phyloP scores from a whole-genome alignment of 805 yeast genomes.

The Kodamaea fukazawae region DNA sequence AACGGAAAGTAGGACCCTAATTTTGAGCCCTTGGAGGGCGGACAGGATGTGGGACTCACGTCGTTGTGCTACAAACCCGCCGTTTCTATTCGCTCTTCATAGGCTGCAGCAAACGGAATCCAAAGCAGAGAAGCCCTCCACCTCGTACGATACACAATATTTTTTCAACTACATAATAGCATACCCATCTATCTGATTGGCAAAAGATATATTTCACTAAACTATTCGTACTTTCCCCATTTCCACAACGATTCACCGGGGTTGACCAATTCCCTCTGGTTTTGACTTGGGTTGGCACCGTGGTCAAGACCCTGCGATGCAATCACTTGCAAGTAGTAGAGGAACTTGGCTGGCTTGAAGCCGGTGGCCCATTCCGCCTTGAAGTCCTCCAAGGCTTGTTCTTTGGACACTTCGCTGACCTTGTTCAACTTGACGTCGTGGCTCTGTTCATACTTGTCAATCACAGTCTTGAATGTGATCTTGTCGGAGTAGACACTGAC shows the following conservation, averaged over 20 bases:
- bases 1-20: too few relatives aligned
- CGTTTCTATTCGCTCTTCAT: too few relatives aligned
- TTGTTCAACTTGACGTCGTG: slow-evolving; percentile 27
- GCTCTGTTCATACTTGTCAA: slow-evolving; percentile 38
- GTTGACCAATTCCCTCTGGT: slow-evolving; percentile 44
- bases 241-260: slow-evolving; percentile 45
- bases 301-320: slow-evolving; percentile 34
- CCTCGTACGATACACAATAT: too few relatives aligned
- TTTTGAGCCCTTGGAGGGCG: too few relatives aligned
- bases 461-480: slow-evolving; percentile 38
- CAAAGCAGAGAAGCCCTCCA: too few relatives aligned
- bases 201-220: too few relatives aligned
- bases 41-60: too few relatives aligned
- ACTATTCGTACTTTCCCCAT: slow-evolving; percentile 30
- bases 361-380: slow-evolving; percentile 25
- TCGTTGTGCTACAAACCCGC: too few relatives aligned
- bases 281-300: slow-evolving; percentile 32
- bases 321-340: slow-evolving; percentile 31
- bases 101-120: too few relatives aligned
- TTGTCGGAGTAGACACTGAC: slow-evolving; percentile 43
- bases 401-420: slow-evolving; percentile 13
- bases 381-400: slow-evolving; percentile 31
- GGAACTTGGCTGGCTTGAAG: slow-evolving; percentile 31
- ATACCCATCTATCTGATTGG: too few relatives aligned
- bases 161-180: too few relatives aligned